phyloP scores from a whole-genome alignment of 768 basidiomycete genomes.

The Tubosaeta brunneosetosa region DNA sequence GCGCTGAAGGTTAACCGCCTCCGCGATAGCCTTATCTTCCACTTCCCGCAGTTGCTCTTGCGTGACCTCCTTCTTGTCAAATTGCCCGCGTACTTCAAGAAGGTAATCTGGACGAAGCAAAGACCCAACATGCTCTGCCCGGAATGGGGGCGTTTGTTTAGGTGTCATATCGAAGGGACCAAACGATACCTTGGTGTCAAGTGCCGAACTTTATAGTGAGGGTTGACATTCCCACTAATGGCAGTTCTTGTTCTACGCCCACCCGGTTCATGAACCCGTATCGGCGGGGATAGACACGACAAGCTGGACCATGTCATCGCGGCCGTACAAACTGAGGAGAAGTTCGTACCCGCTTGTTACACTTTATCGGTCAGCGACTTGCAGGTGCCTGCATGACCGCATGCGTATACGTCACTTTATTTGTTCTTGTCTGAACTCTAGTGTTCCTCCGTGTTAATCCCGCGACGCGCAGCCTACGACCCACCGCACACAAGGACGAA shows the following conservation, averaged over 20 bases:
- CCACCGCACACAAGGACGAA: no score
- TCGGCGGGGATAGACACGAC: not conserved
- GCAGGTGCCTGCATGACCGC: no score
- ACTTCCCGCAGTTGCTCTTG: slow-evolving; percentile 32
- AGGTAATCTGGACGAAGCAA: slow-evolving; percentile 39
- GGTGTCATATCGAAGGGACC: slow-evolving; percentile 8
- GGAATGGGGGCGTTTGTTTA: slow-evolving; percentile 39
- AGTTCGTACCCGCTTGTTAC: not conserved
- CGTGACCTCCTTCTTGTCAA: slow-evolving; percentile 33
- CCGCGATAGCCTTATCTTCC: slow-evolving; percentile 38
- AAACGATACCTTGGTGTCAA: not conserved
- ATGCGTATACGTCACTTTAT: no score
- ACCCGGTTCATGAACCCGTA: not conserved
- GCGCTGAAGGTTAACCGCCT: slow-evolving; percentile 35
- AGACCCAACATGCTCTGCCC: slow-evolving; percentile 44
- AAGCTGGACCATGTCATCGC: not conserved
- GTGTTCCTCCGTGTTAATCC: no score
- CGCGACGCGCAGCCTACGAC: no score
- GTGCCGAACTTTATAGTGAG: not conserved
- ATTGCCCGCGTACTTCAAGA: slow-evolving; percentile 33
- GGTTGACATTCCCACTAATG: not conserved
- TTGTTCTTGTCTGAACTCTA: no score
- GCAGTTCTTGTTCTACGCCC: not conserved
- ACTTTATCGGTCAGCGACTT: no score
- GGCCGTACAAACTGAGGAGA: not conserved